phyloP scores from a whole-genome alignment of 108 stramenopile genomes.

The Skeletonema costatum region DNA sequence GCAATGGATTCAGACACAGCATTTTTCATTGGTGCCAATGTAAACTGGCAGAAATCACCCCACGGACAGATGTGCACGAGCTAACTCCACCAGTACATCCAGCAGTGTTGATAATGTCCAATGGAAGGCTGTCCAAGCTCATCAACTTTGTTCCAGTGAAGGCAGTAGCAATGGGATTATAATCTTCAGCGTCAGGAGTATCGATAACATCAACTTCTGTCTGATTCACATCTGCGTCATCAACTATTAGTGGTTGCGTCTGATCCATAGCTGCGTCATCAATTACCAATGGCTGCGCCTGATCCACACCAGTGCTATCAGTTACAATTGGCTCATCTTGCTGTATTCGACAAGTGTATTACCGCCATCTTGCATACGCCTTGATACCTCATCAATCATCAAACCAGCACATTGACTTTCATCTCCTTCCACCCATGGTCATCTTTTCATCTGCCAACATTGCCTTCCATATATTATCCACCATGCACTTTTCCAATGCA shows the following conservation, averaged over 20 bases:
- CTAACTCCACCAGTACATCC: constrained; percentile 26
- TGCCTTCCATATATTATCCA: constrained; percentile 24
- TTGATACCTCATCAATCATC: constrained; percentile 11
- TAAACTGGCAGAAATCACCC: constrained; percentile 34
- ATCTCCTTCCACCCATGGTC: constrained; percentile 16
- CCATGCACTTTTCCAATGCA: constrained; percentile 25
- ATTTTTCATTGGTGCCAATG: constrained; percentile 41
- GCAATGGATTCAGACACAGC: constrained; percentile 17
- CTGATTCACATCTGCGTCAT: not conserved
- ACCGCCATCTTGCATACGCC: not conserved
- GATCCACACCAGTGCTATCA: not conserved
- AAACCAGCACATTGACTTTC: constrained; percentile 25
- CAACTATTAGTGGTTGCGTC: not conserved
- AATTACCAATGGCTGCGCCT: not conserved
- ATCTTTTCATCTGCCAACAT: constrained; percentile 24
- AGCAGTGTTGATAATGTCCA: not conserved
- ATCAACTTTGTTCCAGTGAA: not conserved
- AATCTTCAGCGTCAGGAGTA: not conserved
- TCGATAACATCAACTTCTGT: not conserved
- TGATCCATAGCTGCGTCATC: not conserved
- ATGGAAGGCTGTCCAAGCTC: not conserved
- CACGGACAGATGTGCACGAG: constrained; percentile 29
- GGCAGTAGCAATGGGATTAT: not conserved
- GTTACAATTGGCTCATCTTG: not conserved
- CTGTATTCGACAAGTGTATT: not conserved